Base-by-base conservation (phyloP, 495 filamentous ascomycete genomes). In the Extremus antarcticus region DNA sequence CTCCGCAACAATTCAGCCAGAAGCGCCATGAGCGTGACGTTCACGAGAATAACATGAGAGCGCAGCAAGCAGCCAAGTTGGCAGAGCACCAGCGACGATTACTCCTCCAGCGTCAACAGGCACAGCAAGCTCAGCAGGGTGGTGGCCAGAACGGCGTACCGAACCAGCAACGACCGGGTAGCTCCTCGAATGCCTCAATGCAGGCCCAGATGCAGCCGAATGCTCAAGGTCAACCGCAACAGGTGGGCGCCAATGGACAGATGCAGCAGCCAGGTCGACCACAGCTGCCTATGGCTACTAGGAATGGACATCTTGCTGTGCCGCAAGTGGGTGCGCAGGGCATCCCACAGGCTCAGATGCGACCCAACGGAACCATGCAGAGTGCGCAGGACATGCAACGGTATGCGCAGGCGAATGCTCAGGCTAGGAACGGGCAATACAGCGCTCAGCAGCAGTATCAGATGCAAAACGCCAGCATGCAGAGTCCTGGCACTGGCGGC, bases 1-100 rank as follows among this genome's bases (percentile, higher is more conserved):
- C 90, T 0, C 90, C 92, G 0, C 81, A 87, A 59, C 87, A 94
- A 50, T 91, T 95, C 63, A 95, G 89, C 64, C 78, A 87, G 25
- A 75, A 95, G 63, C 89, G 91, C 66, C 81, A 84, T 66, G 90
- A 96, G 53, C 80, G 85, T 29, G 90, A 96, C 53, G 69, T 86
- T 61, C 86, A 87, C 56, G 67, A 87, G 43, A 78, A 79, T 41
- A 88, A 94, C 70, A 79, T 81, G 61, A 81, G 88, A 69, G 77
- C 81, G 58, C 74, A 79, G 25, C 80, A 86, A 55, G 78, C 82
- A 21, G 76, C 82, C 63, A 83, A 87, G 62, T 71, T 78, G 68
- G 71, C 78, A 51, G 74, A 76, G 43, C 72, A 76, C 52, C 77
- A 80, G 63, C 55, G 61, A 46, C 24, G 53, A 25, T 56, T 62